Evolutionary conservation across 495 filamentous ascomycete genomes (phyloP), one percentile per base, ranked within the genome.

Genomic region (Penicillium subrubescens): DNA sequence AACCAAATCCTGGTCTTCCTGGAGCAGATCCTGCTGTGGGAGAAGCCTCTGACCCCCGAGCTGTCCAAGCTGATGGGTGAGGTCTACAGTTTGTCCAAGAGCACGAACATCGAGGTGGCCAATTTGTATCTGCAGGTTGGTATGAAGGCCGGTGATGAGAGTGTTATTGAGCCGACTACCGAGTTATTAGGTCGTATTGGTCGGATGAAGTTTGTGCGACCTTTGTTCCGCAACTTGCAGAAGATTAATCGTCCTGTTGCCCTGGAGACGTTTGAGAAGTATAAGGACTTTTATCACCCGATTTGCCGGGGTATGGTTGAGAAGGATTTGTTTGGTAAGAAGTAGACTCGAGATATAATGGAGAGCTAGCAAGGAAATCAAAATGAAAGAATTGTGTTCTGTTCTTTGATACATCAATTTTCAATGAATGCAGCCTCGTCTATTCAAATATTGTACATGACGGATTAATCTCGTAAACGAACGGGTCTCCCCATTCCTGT

Each of bases 141-240:
- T 3, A 82, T 99, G 71, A 87, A 85, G 67, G 88, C 93, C 3
- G 86, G 86, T 53, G 89, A 90, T 66, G 74, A 82, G 64, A 84
- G 75, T 33, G 81, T 90, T 3, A 90, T 93, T 66, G 73, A 86
- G 43, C 87, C 88, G 0, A 86, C 92, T 0, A 88, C 88, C 7
- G 87, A 92, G 56, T 81, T 96, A 17, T 80, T 97, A 41, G 90
- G 92, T 5, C 83, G 82, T 17, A 92, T 97, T 64, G 94, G 94
- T 5, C 85, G 95, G 56, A 97, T 99, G 94, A 99, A 99, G 84
- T 97, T 94, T 75, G 93, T 97, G 59, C 84, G 93, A 63, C 91
- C 93, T 57, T 75, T 99, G 75, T 88, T 87, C 79, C 85, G 88
- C 65, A 79, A 84, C 60, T 78, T 98, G 67, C 88, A 89, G 67